Conservation (phyloP, 495 filamentous ascomycete species). For the Xylaria bambusicola region DNA sequence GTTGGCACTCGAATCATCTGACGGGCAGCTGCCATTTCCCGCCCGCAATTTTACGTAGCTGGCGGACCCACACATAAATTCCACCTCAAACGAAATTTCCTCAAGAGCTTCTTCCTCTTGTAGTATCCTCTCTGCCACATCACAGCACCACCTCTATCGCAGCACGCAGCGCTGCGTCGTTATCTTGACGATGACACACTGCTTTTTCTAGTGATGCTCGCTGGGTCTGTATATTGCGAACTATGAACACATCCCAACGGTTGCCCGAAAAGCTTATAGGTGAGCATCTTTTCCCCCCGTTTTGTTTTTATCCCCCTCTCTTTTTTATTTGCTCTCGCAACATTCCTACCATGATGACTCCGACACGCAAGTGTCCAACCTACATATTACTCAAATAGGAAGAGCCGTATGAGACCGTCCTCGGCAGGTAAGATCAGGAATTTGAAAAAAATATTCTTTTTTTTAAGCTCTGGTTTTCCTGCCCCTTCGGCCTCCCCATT, state of each 20-base stretch:
- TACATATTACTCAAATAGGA: conserved; percentile 44
- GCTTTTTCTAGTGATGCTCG: too few species aligned
- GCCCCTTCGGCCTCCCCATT: conserved; percentile 23
- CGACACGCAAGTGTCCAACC: conserved; percentile 52
- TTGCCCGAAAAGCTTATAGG: too few species aligned
- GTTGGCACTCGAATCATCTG: too few species aligned
- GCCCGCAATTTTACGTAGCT: neutral
- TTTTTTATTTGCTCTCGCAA: neutral
- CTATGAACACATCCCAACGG: too few species aligned
- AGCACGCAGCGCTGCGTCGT: too few species aligned
- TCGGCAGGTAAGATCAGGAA: conserved; percentile 3
- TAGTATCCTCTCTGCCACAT: too few species aligned
- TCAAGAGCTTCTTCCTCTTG: neutral
- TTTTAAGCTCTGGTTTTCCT: neutral
- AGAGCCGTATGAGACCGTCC: conserved; percentile 54
- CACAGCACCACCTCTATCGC: too few species aligned
- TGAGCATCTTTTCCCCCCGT: neutral
- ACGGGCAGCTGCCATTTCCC: neutral
- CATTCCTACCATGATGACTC: conserved; percentile 48
- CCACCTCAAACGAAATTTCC: neutral
- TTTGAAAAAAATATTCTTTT: neutral
- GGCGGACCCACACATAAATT: conserved; percentile 2
- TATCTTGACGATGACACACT: neutral
- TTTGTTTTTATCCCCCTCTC: conserved; percentile 22
- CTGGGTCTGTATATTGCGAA: too few species aligned